A percentile compares a stretch with the other conserved stretches of the same genome.
phyloP scores from a whole-genome alignment of 2,329 filamentous ascomycete genomes.

The Nothophoma quercina region DNA sequence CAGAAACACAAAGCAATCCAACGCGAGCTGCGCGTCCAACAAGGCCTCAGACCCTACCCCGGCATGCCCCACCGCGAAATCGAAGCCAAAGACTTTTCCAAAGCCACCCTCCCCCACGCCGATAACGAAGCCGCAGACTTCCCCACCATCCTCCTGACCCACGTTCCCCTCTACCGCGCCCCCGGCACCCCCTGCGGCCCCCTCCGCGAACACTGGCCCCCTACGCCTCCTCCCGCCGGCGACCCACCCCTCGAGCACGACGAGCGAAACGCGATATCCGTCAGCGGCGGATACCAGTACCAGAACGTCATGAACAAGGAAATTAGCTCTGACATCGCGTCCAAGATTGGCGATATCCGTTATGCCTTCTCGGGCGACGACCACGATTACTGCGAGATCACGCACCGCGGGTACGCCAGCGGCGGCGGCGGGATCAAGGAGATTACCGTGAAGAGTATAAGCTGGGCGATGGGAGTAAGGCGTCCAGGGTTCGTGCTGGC shows the following conservation, averaged over 20 bases:
- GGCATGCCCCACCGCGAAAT: slow-evolving; percentile 67
- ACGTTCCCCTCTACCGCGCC: slow-evolving; percentile 86
- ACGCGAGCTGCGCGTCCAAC: slow-evolving; percentile 71
- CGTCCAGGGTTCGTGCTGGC: slow-evolving; percentile 86
- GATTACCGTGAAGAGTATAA: slow-evolving; percentile 94
- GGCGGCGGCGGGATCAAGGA: slow-evolving; percentile 69
- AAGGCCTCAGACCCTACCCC: slow-evolving; percentile 65
- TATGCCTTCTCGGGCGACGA: slow-evolving; percentile 96
- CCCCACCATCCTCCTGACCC: slow-evolving; percentile 87
- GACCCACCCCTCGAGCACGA: slow-evolving; percentile 66
- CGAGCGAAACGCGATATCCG: slow-evolving; percentile 77
- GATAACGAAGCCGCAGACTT: slow-evolving; percentile 66
- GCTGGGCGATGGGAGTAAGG: slow-evolving; percentile 94
- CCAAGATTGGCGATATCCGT: slow-evolving; percentile 79
- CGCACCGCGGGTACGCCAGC: slow-evolving; percentile 72
- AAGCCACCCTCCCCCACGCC: slow-evolving; percentile 40
- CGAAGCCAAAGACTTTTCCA: slow-evolving; percentile 57
- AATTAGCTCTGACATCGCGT: slow-evolving; percentile 77
- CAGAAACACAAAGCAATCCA: slow-evolving; percentile 73
- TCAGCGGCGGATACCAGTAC: slow-evolving; percentile 88
- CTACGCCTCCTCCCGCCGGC: slow-evolving; percentile 67
- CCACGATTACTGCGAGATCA: slow-evolving; percentile 94
- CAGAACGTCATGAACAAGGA: slow-evolving; percentile 87
- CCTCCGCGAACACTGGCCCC: slow-evolving; percentile 82
- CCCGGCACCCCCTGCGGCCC: slow-evolving; percentile 88